Base-by-base conservation (phyloP, 306 rosid species). In the Lathyrus oleraceus region DNA sequence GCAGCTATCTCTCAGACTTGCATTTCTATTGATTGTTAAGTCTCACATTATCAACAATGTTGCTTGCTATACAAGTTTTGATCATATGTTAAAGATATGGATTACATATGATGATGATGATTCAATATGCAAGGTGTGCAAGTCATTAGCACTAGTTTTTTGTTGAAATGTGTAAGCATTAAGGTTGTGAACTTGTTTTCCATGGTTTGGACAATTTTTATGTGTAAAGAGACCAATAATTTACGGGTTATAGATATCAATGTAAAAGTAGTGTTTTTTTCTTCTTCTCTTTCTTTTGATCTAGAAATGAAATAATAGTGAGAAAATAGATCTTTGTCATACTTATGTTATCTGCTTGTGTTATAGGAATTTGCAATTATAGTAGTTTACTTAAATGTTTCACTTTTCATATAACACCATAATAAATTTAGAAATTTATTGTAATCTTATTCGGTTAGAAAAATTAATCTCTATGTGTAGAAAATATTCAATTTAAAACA, bases 21-120 rank as follows among this genome's bases (percentile, higher is more conserved):
- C 87, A 83, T 78, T 67, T 85, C 92, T 15, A 90, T 94, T 52
- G 98, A 94, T 81, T 94, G 98, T 67, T 90, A 61, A 86, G 84
- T 19, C 80, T 54, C 36, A 16, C 2, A 53, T 5, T 30, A 53
- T 1, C 8, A 21, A 59, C 44, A 20, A 17, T 52, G 47, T 67
- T 56, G 70, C 78, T 72, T 77, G 28, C 54, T 71, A 14, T 30
- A 14, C 5, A 59, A 61, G 28, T 82, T 82, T 84, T 72, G 82
- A 61, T 45, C 15, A 61, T 61, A 35, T 61, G 27, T 61, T 61
- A 17, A 35, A 61, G 43, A 61, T 36, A 60, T 60, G 65, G 21
- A 60, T 32, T 30, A 60, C 36, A 36, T 53, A 4, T 53, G 28
- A 53, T 5, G 53, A 15, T n/a, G 52, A 53, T 53, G 60, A 53